phyloP scores from a whole-genome alignment of 169 alveolate genomes.

The Babesia microti region DNA sequence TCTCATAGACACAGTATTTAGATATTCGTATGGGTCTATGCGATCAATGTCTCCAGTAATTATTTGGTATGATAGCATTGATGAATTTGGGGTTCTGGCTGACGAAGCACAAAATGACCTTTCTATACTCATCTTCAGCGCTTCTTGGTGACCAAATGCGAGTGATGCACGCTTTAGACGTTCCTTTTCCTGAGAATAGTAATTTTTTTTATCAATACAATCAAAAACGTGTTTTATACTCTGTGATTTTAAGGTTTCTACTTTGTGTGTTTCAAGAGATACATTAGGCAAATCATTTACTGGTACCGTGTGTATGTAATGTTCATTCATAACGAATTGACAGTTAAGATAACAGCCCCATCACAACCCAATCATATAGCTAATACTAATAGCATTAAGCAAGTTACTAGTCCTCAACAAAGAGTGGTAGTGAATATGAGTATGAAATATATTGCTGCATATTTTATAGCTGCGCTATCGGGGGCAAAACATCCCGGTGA shows the following conservation, averaged over 20 bases:
- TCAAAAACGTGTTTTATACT: conserved; percentile 17
- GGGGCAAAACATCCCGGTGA: conserved; percentile 59
- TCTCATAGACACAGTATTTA: conserved; percentile 37
- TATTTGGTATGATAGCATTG: conserved; percentile 42
- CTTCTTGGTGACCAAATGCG: conserved; percentile 30
- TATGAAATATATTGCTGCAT: conserved; percentile 62
- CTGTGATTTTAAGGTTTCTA: no score
- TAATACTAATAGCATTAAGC: conserved; percentile 4
- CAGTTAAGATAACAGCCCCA: background rate
- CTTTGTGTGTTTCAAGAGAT: no score
- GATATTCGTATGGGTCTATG: conserved; percentile 33
- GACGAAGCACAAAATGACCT: conserved; percentile 36
- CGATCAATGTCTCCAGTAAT: conserved; percentile 41
- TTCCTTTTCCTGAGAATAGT: conserved; percentile 10
- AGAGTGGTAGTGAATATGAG: conserved; percentile 34
- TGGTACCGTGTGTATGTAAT: no score
- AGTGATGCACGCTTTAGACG: conserved; percentile 12
- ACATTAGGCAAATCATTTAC: no score
- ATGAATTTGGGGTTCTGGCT: conserved; percentile 40
- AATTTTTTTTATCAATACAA: conserved; percentile 33
- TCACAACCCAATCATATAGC: background rate
- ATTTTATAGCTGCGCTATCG: conserved; percentile 56
- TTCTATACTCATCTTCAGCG: conserved; percentile 33
- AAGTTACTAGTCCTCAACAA: no score
- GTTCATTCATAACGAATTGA: no score